phyloP scores from a whole-genome alignment of 768 basidiomycete genomes.

The Pleurotus tuoliensis region DNA sequence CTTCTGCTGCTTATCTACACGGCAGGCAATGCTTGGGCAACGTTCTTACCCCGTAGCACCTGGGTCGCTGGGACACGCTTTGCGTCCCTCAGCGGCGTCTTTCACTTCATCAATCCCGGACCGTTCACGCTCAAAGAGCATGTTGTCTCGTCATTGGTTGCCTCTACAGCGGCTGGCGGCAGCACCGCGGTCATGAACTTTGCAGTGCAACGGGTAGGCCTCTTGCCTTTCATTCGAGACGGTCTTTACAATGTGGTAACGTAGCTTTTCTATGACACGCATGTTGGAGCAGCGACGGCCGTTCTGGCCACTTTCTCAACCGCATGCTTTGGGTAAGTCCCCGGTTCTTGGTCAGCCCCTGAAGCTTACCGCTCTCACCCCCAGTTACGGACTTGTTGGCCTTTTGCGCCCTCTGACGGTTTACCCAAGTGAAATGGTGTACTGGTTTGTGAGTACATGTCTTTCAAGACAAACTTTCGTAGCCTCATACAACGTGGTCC shows the following conservation, averaged over 20 bases:
- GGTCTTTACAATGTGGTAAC: neutral
- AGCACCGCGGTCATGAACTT: constrained; percentile 57
- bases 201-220: constrained; percentile 49
- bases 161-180: constrained; percentile 51
- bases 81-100: constrained; percentile 31
- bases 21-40: constrained; percentile 47
- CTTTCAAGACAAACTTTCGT: neutral
- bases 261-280: constrained; percentile 53
- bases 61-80: constrained; percentile 42
- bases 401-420: constrained; percentile 55
- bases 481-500: neutral
- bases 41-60: constrained; percentile 36
- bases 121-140: constrained; percentile 63
- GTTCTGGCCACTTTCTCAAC: constrained; percentile 62
- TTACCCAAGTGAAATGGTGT: constrained; percentile 63
- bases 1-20: constrained; percentile 50
- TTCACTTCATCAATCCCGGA: constrained; percentile 54
- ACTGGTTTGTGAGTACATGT: constrained; percentile 41
- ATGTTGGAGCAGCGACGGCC: constrained; percentile 51
- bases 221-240: neutral
- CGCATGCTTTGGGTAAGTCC: constrained; percentile 52
- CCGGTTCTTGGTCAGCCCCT: neutral
- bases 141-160: constrained; percentile 51
- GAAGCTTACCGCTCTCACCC: neutral
- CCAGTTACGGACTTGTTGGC: constrained; percentile 57